Base-by-base conservation (phyloP, 2,329 filamentous ascomycete species). In the Fusarium devonianum region DNA sequence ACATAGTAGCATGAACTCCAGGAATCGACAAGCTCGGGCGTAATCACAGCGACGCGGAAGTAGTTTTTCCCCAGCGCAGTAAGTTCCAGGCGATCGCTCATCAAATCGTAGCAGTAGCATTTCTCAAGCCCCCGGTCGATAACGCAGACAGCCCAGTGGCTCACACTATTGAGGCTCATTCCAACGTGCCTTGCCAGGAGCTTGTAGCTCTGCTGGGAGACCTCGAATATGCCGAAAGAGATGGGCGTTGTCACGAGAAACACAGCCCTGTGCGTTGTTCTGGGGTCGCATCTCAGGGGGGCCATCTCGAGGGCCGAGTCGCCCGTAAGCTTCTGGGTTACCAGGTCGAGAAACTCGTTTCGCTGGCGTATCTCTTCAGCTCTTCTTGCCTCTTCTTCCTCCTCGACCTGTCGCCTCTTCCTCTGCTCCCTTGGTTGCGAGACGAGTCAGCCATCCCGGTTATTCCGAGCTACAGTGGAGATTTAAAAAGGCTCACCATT, bases 1-100 rank as follows among this genome's bases (percentile, higher is more conserved):
- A 65, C 52, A 13, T 65, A 65, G 34, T 64, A 65, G 12, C 60
- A 65, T 3, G 62, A 65, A 33, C 60, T 64, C 62, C 62, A 65
- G 1, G 55, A 56, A 16, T 58, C 18, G 5, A 65, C 45, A 56
- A 65, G 64, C 8, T 60, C 62, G 0, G 56, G 13, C 1, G 55
- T 60, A 1, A 65, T 60, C 4, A 53, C 34, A 0, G 46, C 38
- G 4, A 64, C 56, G 1, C 62, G 56, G 11, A 65, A 65, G 7
- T 65, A 65, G 3, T 65, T 65, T 34, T 49, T 65, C 1, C 62
- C 62, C 26, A 65, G 4, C 11, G 52, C 55, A 2, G 46, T 58
- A 19, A 65, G 44, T 30, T 65, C 62, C 14, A 65, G 5, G 3
- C 62, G 53, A 30, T 65, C 62, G 6, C 62, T 65, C 62, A 65